Conservation (phyloP, 2,329 filamentous ascomycete genomes). For the Ophiobolus disseminans region DNA sequence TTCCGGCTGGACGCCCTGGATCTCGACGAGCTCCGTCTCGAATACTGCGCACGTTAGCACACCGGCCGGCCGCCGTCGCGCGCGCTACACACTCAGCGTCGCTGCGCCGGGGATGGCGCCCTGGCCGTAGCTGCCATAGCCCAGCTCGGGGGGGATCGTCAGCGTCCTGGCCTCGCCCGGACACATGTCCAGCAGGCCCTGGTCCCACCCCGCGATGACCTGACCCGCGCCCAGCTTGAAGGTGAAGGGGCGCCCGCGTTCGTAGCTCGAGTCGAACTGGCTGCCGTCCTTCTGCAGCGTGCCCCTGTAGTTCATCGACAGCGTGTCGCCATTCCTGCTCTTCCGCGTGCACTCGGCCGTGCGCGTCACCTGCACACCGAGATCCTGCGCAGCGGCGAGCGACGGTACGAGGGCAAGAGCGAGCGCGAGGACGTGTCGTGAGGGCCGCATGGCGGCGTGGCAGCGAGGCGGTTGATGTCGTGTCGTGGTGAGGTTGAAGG, state of each 20-base stretch:
- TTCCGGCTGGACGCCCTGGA: slow-evolving; percentile 61
- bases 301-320: slow-evolving; percentile 60
- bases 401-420: slow-evolving; percentile 30
- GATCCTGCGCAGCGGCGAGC: slow-evolving; percentile 29
- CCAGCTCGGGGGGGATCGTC: slow-evolving; percentile 86
- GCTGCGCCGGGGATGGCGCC: slow-evolving; percentile 81
- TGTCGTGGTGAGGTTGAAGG: slow-evolving; percentile 9
- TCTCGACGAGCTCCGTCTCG: slow-evolving; percentile 87
- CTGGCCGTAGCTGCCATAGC: slow-evolving; percentile 77
- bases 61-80: background rate
- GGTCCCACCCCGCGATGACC: slow-evolving; percentile 95
- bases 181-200: slow-evolving; percentile 92
- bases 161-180: slow-evolving; percentile 88
- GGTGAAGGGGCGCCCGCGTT: slow-evolving; percentile 74
- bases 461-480: slow-evolving; percentile 1
- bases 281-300: slow-evolving; percentile 65
- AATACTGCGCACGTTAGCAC: slow-evolving; percentile 66
- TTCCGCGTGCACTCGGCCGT: slow-evolving; percentile 54
- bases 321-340: slow-evolving; percentile 54
- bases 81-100: slow-evolving; percentile 69
- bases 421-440: slow-evolving; percentile 29
- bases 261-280: slow-evolving; percentile 85
- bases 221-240: slow-evolving; percentile 82
- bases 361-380: slow-evolving; percentile 54
- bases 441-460: slow-evolving; percentile 38